Percentiles rank a stretch among this genome's conserved stretches.
Evolutionary conservation across 2,329 filamentous ascomycete genomes (phyloP).

Genomic region (Calonectria multiphialidica): DNA sequence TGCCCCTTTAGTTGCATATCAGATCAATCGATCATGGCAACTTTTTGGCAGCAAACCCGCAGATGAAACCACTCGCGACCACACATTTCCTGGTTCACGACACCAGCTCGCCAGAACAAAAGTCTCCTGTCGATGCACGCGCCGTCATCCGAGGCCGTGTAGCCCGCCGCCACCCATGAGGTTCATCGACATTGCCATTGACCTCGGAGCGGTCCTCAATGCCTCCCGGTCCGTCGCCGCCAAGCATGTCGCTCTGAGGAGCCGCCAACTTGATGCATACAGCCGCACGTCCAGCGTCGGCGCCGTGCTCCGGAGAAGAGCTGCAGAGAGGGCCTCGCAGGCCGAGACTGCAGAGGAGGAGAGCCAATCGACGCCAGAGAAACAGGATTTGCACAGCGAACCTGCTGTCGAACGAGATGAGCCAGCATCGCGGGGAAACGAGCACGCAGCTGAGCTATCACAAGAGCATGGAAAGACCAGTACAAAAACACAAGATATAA

Average conservation of each 20-base stretch:
- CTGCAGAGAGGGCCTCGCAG: slow-evolving; percentile 20
- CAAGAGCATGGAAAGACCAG: background rate
- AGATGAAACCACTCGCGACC: slow-evolving; percentile 22
- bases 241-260: slow-evolving; percentile 70
- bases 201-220: slow-evolving; percentile 77
- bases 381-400: slow-evolving; percentile 12
- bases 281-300: slow-evolving; percentile 59
- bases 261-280: slow-evolving; percentile 66
- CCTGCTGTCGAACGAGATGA: slow-evolving; percentile 27
- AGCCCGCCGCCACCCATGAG: slow-evolving; percentile 58
- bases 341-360: background rate
- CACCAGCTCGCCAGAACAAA: slow-evolving; percentile 31
- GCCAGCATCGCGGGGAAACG: slow-evolving; percentile 12
- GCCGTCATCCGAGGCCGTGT: slow-evolving; percentile 37
- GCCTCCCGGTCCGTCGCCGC: slow-evolving; percentile 76
- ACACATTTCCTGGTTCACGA: slow-evolving; percentile 31
- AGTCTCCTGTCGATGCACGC: slow-evolving; percentile 37
- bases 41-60: slow-evolving; percentile 28
- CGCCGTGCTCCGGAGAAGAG: slow-evolving; percentile 47
- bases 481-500: slow-evolving; percentile 21
- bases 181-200: slow-evolving; percentile 74
- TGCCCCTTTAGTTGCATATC: slow-evolving; percentile 48
- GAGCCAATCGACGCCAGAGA: background rate
- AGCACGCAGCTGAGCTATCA: slow-evolving; percentile 22
- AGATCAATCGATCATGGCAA: slow-evolving; percentile 42